Percentiles rank a stretch among this genome's conserved stretches.
phyloP scores from a whole-genome alignment of 805 yeast species.

The Hanseniaspora taiwanica region DNA sequence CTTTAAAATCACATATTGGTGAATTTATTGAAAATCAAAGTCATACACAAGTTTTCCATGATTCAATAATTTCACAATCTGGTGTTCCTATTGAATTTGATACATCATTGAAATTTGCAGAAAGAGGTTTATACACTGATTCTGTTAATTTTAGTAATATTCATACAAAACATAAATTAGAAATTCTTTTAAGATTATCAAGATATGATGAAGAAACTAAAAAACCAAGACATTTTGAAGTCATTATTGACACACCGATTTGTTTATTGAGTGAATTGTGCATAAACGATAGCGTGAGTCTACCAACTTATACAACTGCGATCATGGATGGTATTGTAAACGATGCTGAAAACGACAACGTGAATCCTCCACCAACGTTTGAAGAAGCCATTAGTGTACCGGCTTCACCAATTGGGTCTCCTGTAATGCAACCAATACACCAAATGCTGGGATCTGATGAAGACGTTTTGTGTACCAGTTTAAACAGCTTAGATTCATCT shows the following conservation, averaged over 20 bases:
- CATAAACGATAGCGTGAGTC: conserved; percentile 23
- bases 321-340: conserved; percentile 6
- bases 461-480: background rate
- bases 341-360: conserved; percentile 5
- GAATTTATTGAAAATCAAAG: conserved; percentile 2
- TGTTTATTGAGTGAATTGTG: conserved; percentile 35
- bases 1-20: too few relatives aligned
- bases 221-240: conserved; percentile 63
- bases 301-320: conserved; percentile 27
- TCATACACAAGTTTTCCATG: background rate
- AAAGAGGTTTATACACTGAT: conserved; percentile 43
- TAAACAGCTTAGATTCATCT: background rate
- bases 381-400: conserved; percentile 47
- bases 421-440: conserved; percentile 6
- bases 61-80: conserved; percentile 6
- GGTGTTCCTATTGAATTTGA: conserved; percentile 11
- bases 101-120: conserved; percentile 15
- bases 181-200: conserved; percentile 55
- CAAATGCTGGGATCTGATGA: background rate
- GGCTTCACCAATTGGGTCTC: conserved; percentile 27
- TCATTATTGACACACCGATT: conserved; percentile 67
- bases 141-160: conserved; percentile 46
- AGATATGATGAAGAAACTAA: conserved; percentile 37
- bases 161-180: conserved; percentile 52
- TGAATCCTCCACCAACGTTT: conserved; percentile 40